These are phyloP conservation scores for Zygosaccharomyces bailii DNA, from an alignment of 805 yeast species.

Conservation along the genomic window DNA sequence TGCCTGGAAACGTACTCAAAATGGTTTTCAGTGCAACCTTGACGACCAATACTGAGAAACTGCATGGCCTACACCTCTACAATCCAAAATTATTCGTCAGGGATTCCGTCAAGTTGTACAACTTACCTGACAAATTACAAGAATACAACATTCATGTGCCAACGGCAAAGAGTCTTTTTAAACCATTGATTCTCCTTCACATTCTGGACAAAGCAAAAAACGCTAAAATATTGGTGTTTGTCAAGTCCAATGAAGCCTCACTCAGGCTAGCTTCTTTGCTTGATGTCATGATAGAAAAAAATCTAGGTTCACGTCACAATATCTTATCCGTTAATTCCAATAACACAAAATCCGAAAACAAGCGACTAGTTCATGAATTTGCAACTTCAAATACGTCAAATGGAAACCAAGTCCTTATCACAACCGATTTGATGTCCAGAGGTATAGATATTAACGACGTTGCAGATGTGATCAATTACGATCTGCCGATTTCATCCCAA, in stretches of 20 bases:
- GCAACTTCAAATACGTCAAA: conserved; percentile 45
- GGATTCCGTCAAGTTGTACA: conserved; percentile 63
- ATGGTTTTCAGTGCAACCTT: conserved; percentile 89
- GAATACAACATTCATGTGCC: conserved; percentile 42
- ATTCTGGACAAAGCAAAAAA: conserved; percentile 38
- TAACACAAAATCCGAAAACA: conserved; percentile 51
- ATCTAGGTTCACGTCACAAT: conserved; percentile 8
- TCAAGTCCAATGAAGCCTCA: conserved; percentile 67
- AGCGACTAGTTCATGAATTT: conserved; percentile 58
- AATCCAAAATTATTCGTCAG: conserved; percentile 68
- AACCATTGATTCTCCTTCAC: conserved; percentile 70
- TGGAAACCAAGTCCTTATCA: conserved; percentile 45
- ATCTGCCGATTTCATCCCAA: conserved; percentile 79
- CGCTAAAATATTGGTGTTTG: conserved; percentile 30
- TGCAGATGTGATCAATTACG: conserved; percentile 80
- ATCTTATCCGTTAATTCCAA: conserved; percentile 56
- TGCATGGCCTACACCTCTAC: conserved; percentile 64
- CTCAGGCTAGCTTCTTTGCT: conserved; percentile 66
- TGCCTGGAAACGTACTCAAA: conserved; percentile 48
- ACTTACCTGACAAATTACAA: conserved; percentile 51
- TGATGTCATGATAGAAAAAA: conserved; percentile 18
- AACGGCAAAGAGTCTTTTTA: conserved; percentile 45
- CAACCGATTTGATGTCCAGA: conserved; percentile 93
- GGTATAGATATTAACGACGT: conserved; percentile 81
- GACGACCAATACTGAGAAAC: conserved; percentile 86